A percentile compares a stretch with the other conserved stretches of the same genome.
These are phyloP conservation scores for Scleroderma bovista DNA, from an alignment of 768 basidiomycete species.

Conservation along the genomic window DNA sequence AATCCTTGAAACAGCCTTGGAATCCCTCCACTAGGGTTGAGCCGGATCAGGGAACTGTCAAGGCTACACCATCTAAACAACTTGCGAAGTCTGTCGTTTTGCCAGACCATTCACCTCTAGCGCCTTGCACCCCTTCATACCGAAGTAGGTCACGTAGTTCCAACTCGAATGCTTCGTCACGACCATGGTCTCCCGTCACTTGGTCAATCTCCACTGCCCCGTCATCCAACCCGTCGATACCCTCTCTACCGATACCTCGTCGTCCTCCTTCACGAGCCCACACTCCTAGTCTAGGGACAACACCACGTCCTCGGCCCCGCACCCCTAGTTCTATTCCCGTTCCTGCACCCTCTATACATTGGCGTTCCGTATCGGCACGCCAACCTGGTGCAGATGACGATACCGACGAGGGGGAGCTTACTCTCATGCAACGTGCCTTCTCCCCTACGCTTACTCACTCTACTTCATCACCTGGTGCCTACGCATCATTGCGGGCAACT, in stretches of 20 bases:
- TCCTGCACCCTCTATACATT: constrained; percentile 52
- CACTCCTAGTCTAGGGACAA: constrained; percentile 41
- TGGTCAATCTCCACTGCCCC: constrained; percentile 68
- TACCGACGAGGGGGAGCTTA: constrained; percentile 38
- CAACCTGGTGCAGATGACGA: constrained; percentile 42
- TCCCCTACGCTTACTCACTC: constrained; percentile 53
- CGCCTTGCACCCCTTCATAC: constrained; percentile 47
- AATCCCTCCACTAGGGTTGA: constrained; percentile 79
- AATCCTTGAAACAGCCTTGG: constrained; percentile 52
- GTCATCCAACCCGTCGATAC: constrained; percentile 39
- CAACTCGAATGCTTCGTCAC: constrained; percentile 55
- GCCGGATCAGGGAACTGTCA: constrained; percentile 42
- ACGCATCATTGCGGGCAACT: constrained; percentile 23
- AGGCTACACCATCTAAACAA: constrained; percentile 46
- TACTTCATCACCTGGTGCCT: constrained; percentile 35
- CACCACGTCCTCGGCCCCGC: constrained; percentile 67
- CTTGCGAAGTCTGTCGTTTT: constrained; percentile 42
- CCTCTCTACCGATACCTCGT: constrained; percentile 26
- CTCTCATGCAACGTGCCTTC: constrained; percentile 53
- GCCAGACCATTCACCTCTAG: constrained; percentile 38
- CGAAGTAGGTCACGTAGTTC: constrained; percentile 71
- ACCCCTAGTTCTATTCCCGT: constrained; percentile 66
- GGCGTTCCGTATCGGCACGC: constrained; percentile 44
- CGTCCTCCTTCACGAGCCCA: constrained; percentile 53
- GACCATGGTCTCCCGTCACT: constrained; percentile 75